Base-by-base conservation (phyloP, 1,284 basidiomycete species). In the Amylostereum chailletii region DNA sequence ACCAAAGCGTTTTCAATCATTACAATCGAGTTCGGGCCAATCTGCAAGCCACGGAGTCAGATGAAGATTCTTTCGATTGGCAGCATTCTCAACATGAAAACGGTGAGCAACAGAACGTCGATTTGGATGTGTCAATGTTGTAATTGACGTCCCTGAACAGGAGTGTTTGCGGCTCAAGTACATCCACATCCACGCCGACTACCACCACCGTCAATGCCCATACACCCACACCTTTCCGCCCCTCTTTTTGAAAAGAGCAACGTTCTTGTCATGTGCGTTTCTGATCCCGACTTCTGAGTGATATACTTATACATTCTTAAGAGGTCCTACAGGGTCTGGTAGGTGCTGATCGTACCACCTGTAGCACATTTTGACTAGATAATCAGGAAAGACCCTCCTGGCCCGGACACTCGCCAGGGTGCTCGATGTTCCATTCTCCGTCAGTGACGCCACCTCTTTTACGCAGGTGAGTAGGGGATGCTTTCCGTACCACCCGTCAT, bases 231-330 rank as follows among this genome's bases (percentile, higher is more conserved):
- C 42, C 71, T 70, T 49, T 65, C 69, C 2, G 59, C 72, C n/a
- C 76, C 82, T 37, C 60, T 79, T 32, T 90, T 94, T 51, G 93
- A 95, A 71, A 96, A 96, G 75, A 94, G 90, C 61, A 95, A 96
- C 62, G 90, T 95, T 1, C 70, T 94, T 46, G 83, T 94, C 55
- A 77, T 95, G 90, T 89, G 64, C 50, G 82, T 68, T 9, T 47
- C 19, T 32, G 10, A 27, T 27, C 46, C 34, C 30, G 45, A 38
- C 2, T 60, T 37, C 51, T 32, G 5, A 38, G 33, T 51, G 52
- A 37, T 26, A 31, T 32, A 11, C 43, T 53, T 31, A 45, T 56
- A 42, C 47, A 57, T 49, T 55, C 27, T 39, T 53, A 48, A 90
- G 86, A 59, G 87, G 87, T 40, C 87, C 88, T 11, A 90, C 88